Percentiles rank a stretch among this genome's conserved stretches.
These are phyloP conservation scores for Mycena belliarum DNA, from an alignment of 768 basidiomycete genomes.

Conservation along the genomic window DNA sequence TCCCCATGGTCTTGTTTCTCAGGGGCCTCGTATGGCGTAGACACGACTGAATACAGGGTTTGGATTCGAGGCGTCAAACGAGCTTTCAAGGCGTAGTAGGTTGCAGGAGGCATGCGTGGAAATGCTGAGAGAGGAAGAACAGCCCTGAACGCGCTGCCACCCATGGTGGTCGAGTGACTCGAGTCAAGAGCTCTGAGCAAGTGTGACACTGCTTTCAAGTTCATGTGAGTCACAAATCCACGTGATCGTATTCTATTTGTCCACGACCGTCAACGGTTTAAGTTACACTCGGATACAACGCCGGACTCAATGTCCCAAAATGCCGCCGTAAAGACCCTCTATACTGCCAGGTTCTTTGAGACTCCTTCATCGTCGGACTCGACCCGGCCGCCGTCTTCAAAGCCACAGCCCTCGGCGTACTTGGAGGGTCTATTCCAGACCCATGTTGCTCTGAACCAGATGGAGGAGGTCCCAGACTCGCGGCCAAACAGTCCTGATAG, in stretches of 20 bases:
- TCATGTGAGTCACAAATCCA: not conserved
- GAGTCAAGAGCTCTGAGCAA: not conserved
- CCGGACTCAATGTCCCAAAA: constrained; percentile 1
- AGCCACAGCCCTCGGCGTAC: constrained; percentile 4
- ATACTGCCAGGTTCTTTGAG: constrained; percentile 20
- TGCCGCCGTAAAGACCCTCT: constrained; percentile 10
- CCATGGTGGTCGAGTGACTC: constrained; percentile 46
- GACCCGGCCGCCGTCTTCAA: constrained; percentile 3
- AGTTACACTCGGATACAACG: too few relatives aligned
- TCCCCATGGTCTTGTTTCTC: constrained; percentile 70
- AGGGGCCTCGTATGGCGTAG: constrained; percentile 62
- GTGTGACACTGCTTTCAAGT: not conserved
- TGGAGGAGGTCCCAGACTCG: constrained; percentile 15
- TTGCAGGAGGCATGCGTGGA: constrained; percentile 59
- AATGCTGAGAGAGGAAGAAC: constrained; percentile 45
- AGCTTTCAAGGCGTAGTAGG: constrained; percentile 54
- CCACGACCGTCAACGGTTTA: not conserved
- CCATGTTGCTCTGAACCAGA: constrained; percentile 14
- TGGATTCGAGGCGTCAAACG: constrained; percentile 42
- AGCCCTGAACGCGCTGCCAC: constrained; percentile 66
- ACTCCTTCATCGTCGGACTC: constrained; percentile 15
- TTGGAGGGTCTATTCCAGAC: constrained; percentile 9
- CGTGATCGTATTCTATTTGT: not conserved
- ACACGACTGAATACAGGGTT: constrained; percentile 50
- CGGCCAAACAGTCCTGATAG: constrained; percentile 1